Percentiles rank a stretch among this genome's conserved stretches.
Conservation (phyloP, 192 early-diverging fungal species). For the Dimargaris cristalligena region DNA sequence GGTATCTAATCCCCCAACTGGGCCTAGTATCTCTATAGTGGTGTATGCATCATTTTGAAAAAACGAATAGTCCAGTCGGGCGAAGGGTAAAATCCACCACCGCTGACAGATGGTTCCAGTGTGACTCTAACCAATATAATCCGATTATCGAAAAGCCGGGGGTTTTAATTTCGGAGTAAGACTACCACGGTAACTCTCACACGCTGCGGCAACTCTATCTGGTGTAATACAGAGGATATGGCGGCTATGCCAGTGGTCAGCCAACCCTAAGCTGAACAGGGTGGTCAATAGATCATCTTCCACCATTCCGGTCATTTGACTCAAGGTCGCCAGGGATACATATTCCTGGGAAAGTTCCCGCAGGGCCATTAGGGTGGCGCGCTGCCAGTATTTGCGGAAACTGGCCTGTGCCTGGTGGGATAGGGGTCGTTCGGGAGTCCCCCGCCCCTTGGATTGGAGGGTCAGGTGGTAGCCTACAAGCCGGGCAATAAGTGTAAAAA, state of each 20-base stretch:
- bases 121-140: too few relatives aligned
- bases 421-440: constrained; percentile 77
- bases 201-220: constrained; percentile 18
- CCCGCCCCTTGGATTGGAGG: constrained; percentile 45
- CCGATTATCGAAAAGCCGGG: too few relatives aligned
- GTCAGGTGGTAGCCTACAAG: constrained; percentile 60
- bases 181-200: too few relatives aligned
- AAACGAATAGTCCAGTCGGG: too few relatives aligned
- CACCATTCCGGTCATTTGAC: constrained; percentile 42
- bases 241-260: constrained; percentile 35
- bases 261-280: constrained; percentile 37
- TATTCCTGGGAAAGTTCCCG: constrained; percentile 21
- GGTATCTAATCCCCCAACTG: too few relatives aligned
- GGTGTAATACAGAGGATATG: constrained; percentile 24
- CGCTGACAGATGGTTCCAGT: too few relatives aligned
- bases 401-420: constrained; percentile 67
- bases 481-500: too few relatives aligned
- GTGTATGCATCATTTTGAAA: too few relatives aligned
- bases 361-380: constrained; percentile 39
- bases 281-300: constrained; percentile 55
- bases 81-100: too few relatives aligned
- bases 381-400: constrained; percentile 72
- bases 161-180: too few relatives aligned
- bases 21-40: too few relatives aligned
- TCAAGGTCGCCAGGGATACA: constrained; percentile 32